Evolutionary conservation across 805 yeast genomes (phyloP).

Genomic region (Tetrapisispora taiwanensis): DNA sequence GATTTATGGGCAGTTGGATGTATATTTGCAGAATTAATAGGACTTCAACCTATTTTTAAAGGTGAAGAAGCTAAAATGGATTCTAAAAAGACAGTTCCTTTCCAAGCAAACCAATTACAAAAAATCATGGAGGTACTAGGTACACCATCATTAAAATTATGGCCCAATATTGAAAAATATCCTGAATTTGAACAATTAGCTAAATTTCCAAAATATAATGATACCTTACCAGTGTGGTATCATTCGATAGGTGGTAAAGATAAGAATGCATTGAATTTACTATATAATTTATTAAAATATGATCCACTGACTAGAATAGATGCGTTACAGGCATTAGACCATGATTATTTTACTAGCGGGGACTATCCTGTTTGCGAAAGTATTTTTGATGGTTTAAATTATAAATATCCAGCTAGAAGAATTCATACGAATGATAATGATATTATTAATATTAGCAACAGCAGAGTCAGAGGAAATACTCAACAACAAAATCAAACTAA

Average conservation of each 20-base stretch:
- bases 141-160: constrained; percentile 63
- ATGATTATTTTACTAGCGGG: constrained; percentile 55
- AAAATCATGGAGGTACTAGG: constrained; percentile 91
- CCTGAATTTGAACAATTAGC: constrained; percentile 73
- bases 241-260: constrained; percentile 70
- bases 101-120: constrained; percentile 84
- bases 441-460: constrained; percentile 34
- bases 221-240: constrained; percentile 74
- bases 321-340: constrained; percentile 65
- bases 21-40: constrained; percentile 80
- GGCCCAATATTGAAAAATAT: constrained; percentile 72
- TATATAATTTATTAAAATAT: constrained; percentile 59
- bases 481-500: constrained; percentile 16
- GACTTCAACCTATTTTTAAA: constrained; percentile 85
- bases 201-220: constrained; percentile 43
- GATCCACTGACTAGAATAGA: constrained; percentile 76
- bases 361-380: constrained; percentile 64
- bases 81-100: constrained; percentile 84
- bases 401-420: constrained; percentile 76
- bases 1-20: constrained; percentile 97
- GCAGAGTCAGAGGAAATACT: constrained; percentile 3
- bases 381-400: constrained; percentile 66
- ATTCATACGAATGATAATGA: constrained; percentile 83
- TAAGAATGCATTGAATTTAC: constrained; percentile 53
- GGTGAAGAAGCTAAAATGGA: constrained; percentile 98